Conservation (phyloP, 2,329 filamentous ascomycete species). For the Cladorrhinum sp. region DNA sequence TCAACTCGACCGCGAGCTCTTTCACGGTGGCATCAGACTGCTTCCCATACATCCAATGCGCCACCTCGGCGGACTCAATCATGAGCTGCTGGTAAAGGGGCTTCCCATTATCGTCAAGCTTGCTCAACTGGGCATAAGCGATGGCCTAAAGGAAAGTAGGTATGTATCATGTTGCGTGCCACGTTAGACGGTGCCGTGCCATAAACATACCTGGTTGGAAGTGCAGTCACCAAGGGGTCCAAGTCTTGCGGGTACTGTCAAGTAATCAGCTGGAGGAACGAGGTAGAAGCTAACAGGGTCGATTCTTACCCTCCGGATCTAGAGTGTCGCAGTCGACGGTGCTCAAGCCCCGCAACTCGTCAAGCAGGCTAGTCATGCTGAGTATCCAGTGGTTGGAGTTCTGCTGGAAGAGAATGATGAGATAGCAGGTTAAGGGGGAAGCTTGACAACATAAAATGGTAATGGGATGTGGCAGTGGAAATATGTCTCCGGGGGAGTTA, state of each 20-base stretch:
- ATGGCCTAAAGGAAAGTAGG: slow-evolving; percentile 45
- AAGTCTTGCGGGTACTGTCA: slow-evolving; percentile 41
- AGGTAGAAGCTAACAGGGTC: neutral
- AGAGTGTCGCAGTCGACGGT: slow-evolving; percentile 52
- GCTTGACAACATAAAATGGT: too few species aligned
- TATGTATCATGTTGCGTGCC: neutral
- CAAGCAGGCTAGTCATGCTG: slow-evolving; percentile 32
- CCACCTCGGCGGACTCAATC: slow-evolving; percentile 34
- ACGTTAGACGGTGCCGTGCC: neutral
- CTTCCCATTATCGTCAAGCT: slow-evolving; percentile 31
- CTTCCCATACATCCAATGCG: slow-evolving; percentile 31
- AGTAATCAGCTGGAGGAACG: neutral
- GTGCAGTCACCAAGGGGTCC: slow-evolving; percentile 53
- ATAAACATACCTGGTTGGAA: slow-evolving; percentile 46
- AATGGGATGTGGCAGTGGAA: too few species aligned
- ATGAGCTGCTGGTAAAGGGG: slow-evolving; percentile 39
- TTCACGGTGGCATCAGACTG: slow-evolving; percentile 37
- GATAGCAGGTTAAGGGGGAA: too few species aligned
- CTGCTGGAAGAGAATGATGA: neutral
- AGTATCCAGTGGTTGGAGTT: neutral
- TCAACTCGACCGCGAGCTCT: slow-evolving; percentile 55
- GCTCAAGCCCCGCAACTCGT: slow-evolving; percentile 42
- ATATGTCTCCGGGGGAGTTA: too few species aligned
- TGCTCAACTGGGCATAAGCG: slow-evolving; percentile 45
- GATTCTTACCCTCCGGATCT: slow-evolving; percentile 41